Conservation (phyloP, 139 green algal genomes). For the Micractinium sp. region DNA sequence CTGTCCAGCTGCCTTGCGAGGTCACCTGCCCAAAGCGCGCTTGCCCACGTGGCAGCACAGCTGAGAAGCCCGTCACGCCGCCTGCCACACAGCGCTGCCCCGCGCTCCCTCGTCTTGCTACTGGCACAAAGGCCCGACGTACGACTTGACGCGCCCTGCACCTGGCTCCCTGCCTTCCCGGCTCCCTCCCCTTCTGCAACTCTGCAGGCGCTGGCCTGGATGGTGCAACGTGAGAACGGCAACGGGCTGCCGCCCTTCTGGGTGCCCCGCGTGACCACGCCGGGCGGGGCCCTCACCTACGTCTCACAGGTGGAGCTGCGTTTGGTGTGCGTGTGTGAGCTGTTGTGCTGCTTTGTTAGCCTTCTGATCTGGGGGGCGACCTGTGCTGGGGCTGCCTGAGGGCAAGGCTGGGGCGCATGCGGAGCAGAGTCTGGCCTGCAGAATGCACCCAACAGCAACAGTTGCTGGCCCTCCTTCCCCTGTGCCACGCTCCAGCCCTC, state of each 20-base stretch:
- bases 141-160: too few species aligned
- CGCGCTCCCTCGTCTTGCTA: neutral
- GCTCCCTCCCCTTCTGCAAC: neutral
- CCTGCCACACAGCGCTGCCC: too few species aligned
- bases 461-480: neutral
- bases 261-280: slow-evolving; percentile 25
- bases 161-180: too few species aligned
- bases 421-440: too few species aligned
- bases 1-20: neutral
- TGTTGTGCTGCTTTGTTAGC: too few species aligned
- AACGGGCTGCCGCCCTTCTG: slow-evolving; percentile 70
- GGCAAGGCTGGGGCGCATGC: too few species aligned
- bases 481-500: too few species aligned
- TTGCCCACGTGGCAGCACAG: neutral
- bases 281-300: slow-evolving; percentile 8
- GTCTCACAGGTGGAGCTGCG: neutral
- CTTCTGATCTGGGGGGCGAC: too few species aligned
- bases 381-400: too few species aligned
- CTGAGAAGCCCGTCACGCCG: too few species aligned
- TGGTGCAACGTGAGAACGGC: slow-evolving; percentile 74
- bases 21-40: neutral
- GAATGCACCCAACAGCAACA: neutral
- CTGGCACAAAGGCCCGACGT: too few species aligned
- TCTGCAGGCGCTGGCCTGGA: slow-evolving; percentile 70
- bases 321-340: neutral